A percentile compares a stretch with the other conserved stretches of the same genome.
Evolutionary conservation across 2,329 filamentous ascomycete species (phyloP).

Genomic region (Chaetoscypha palmicola): DNA sequence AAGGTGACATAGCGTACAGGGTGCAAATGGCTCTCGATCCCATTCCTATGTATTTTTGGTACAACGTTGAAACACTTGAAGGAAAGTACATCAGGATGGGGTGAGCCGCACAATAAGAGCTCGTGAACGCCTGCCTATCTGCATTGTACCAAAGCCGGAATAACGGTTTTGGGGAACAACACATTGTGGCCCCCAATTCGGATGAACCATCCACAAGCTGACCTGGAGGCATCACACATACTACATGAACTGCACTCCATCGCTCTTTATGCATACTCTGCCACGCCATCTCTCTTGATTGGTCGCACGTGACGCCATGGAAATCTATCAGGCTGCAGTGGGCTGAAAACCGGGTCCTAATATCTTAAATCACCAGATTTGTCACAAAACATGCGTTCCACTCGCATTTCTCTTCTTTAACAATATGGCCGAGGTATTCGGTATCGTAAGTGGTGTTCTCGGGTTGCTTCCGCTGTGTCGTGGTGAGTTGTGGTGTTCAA

Average conservation of each 20-base stretch:
- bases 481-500: constrained; percentile 12
- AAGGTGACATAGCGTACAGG: background rate
- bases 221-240: no score
- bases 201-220: no score
- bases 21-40: background rate
- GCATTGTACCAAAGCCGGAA: background rate
- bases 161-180: no score
- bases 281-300: constrained; percentile 2
- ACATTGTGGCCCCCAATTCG: no score
- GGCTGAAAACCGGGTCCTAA: constrained; percentile 3
- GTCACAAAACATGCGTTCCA: constrained; percentile 1
- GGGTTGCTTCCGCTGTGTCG: constrained; percentile 22
- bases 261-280: background rate
- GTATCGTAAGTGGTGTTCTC: constrained; percentile 22
- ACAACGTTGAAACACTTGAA: background rate
- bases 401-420: background rate
- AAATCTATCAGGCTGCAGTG: background rate
- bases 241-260: no score
- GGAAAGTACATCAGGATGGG: background rate
- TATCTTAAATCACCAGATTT: background rate
- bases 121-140: background rate
- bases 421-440: constrained; percentile 19
- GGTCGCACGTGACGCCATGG: constrained; percentile 6
- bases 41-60: background rate
- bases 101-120: background rate